These are phyloP conservation scores for Scheffersomyces insectosa DNA, from an alignment of 1,139 yeast genomes.

Conservation along the genomic window DNA sequence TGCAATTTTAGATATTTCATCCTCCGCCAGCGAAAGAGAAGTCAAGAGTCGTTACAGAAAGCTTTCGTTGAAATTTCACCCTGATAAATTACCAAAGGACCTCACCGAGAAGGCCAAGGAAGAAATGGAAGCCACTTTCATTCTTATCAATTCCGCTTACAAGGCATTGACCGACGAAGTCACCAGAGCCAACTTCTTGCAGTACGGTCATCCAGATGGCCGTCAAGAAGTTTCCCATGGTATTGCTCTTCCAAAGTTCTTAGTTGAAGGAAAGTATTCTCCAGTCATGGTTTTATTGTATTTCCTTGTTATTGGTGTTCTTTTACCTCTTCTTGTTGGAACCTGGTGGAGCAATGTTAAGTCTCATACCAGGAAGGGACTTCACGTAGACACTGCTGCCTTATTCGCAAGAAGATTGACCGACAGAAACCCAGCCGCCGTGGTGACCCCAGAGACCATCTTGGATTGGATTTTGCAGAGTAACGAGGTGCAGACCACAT, in stretches of 20 bases:
- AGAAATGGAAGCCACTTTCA: slow-evolving; percentile 73
- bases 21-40: slow-evolving; percentile 69
- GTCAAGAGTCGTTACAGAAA: slow-evolving; percentile 83
- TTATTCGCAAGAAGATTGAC: slow-evolving; percentile 61
- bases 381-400: slow-evolving; percentile 82
- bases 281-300: slow-evolving; percentile 65
- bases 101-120: slow-evolving; percentile 56
- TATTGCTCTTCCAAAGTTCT: slow-evolving; percentile 89
- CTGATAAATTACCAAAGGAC: slow-evolving; percentile 82
- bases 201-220: slow-evolving; percentile 97
- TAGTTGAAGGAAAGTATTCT: slow-evolving; percentile 83
- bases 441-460: slow-evolving; percentile 60
- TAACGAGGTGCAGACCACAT: slow-evolving; percentile 55
- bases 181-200: slow-evolving; percentile 76
- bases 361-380: slow-evolving; percentile 77
- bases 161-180: slow-evolving; percentile 91
- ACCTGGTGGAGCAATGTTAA: slow-evolving; percentile 90
- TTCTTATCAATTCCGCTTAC: slow-evolving; percentile 86
- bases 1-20: slow-evolving; percentile 73
- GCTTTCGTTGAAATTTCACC: slow-evolving; percentile 85
- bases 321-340: slow-evolving; percentile 78
- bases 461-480: slow-evolving; percentile 65
- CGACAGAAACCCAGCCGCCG: slow-evolving; percentile 76
- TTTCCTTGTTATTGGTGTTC: slow-evolving; percentile 69
- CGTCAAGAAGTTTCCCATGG: slow-evolving; percentile 95